phyloP scores from a whole-genome alignment of 345 rosid genomes.

The Corchorus olitorius region DNA sequence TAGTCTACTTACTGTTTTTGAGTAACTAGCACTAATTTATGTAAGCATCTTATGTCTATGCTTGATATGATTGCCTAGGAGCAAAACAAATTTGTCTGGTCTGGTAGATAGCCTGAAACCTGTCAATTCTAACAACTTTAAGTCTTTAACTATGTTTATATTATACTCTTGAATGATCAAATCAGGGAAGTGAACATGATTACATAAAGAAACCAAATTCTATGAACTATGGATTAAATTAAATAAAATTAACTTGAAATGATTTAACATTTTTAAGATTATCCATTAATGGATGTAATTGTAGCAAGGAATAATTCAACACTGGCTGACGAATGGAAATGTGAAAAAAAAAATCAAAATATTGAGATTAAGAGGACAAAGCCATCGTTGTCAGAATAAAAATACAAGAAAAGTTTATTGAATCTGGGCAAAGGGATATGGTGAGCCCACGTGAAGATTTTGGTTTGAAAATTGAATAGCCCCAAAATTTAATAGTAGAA shows the following conservation, averaged over 20 bases:
- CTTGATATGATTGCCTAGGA: not conserved
- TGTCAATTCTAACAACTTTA: not conserved
- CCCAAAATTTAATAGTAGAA: not conserved
- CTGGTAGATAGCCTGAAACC: too few relatives aligned
- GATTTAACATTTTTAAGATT: not conserved
- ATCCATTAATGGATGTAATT: too few relatives aligned
- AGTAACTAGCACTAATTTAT: not conserved
- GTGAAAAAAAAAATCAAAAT: not conserved
- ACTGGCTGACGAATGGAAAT: not conserved
- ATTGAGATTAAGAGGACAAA: not conserved
- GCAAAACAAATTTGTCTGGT: too few relatives aligned
- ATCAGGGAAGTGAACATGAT: not conserved
- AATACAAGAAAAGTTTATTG: not conserved
- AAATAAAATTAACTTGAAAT: too few relatives aligned
- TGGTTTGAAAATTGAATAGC: not conserved
- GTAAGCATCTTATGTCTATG: not conserved
- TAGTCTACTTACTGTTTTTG: not conserved
- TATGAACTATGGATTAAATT: not conserved
- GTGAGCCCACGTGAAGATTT: conserved; percentile 13
- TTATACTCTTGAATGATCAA: not conserved
- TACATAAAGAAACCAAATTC: not conserved
- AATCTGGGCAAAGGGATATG: not conserved
- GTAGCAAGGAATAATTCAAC: too few relatives aligned
- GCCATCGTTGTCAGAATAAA: not conserved
- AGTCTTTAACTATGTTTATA: not conserved